A percentile compares a stretch with the other conserved stretches of the same genome.
phyloP scores from a whole-genome alignment of 2,329 filamentous ascomycete genomes.

The Diaporthe citriasiana region DNA sequence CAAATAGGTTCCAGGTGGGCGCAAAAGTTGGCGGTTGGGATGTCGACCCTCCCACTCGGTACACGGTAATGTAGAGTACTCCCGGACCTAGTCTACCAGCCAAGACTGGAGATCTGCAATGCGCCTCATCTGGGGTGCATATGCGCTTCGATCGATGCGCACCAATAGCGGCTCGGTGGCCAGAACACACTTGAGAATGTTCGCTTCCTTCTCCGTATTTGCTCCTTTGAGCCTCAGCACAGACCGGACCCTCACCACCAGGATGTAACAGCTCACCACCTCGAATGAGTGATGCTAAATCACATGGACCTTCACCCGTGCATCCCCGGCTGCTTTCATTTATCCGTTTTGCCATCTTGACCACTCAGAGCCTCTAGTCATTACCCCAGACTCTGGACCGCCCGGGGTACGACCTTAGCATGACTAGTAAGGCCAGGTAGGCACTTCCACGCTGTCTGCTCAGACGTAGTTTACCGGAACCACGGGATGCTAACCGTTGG shows the following conservation, averaged over 20 bases:
- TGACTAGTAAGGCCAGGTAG: conserved; percentile 29
- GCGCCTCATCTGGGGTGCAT: conserved; percentile 41
- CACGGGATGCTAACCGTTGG: conserved; percentile 30
- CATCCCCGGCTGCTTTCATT: conserved; percentile 13
- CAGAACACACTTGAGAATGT: not conserved
- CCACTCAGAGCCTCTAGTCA: conserved; percentile 6
- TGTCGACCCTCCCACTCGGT: conserved; percentile 33
- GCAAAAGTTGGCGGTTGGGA: not conserved
- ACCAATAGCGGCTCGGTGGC: conserved; percentile 37
- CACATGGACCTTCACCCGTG: conserved; percentile 11
- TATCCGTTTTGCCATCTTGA: conserved; percentile 10
- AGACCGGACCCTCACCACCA: conserved; percentile 28
- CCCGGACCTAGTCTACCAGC: conserved; percentile 24
- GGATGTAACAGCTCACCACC: conserved; percentile 20
- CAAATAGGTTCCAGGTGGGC: not conserved
- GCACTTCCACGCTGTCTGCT: not conserved
- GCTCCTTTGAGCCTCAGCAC: conserved; percentile 27
- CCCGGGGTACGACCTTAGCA: conserved; percentile 20
- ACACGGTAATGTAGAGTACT: conserved; percentile 20
- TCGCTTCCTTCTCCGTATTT: conserved; percentile 14
- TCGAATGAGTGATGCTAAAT: conserved; percentile 9
- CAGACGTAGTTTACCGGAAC: conserved; percentile 14
- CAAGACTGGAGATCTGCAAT: conserved; percentile 31
- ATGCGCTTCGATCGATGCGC: conserved; percentile 36
- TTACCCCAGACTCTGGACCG: conserved; percentile 23